These are phyloP conservation scores for Mallotus japonicus DNA, from an alignment of 441 rosid species.

Conservation along the genomic window DNA sequence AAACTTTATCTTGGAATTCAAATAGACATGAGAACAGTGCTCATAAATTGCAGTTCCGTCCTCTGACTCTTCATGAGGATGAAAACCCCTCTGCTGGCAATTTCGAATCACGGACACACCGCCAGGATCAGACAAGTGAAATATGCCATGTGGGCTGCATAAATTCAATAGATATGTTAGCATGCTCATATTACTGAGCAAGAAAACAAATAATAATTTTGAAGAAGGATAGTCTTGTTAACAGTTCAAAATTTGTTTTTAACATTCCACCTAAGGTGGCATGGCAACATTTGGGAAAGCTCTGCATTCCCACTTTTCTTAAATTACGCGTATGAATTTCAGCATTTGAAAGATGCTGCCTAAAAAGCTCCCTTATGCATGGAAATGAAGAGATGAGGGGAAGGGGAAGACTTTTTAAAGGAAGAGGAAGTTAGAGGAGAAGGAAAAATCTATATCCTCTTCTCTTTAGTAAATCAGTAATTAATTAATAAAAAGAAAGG, in stretches of 20 bases:
- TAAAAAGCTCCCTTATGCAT: not conserved
- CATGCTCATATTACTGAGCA: not conserved
- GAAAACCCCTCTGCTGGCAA: conserved; percentile 96
- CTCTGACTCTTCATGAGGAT: conserved; percentile 85
- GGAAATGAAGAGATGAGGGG: too few species aligned
- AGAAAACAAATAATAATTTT: not conserved
- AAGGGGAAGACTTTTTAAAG: too few species aligned
- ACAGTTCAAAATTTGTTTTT: not conserved
- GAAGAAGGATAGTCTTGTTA: not conserved
- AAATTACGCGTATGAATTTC: not conserved
- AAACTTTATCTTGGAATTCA: conserved; percentile 61
- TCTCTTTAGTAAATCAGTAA: not conserved
- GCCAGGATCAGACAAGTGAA: conserved; percentile 86
- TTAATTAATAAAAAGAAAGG: too few species aligned
- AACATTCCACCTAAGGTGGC: not conserved
- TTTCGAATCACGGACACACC: conserved; percentile 89
- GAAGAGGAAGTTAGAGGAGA: too few species aligned
- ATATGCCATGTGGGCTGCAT: conserved; percentile 82
- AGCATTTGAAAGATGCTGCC: not conserved
- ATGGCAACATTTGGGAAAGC: not conserved
- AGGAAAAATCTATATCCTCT: too few species aligned
- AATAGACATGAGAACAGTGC: conserved; percentile 90
- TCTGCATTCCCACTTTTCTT: not conserved
- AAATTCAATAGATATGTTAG: conserved; percentile 12
- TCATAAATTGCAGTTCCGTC: conserved; percentile 85